Evolutionary conservation across 2,329 filamentous ascomycete species (phyloP), one percentile per base, ranked within the genome.

Genomic region (Bretziella fagacearum): DNA sequence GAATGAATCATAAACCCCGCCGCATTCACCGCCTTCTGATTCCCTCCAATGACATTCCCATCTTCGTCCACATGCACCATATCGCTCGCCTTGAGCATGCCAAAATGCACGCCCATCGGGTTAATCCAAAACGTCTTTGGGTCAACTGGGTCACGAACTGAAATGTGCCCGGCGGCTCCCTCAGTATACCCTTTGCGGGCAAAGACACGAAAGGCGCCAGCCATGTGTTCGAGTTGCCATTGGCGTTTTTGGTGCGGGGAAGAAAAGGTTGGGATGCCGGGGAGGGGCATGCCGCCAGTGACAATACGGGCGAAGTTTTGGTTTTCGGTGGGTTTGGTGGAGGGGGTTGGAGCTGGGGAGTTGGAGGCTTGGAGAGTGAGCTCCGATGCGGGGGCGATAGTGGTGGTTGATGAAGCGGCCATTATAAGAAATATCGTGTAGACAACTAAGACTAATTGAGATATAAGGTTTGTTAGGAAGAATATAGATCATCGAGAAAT

Each of bases 111-210:
- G 3, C 71, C 73, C 1, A 80, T 59, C 4, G 75, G 74, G 55
- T 81, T 80, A 43, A 76, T 80, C 77, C 77, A 81, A 57, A 81
- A 79, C 0, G 66, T 68, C 50, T 72, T 60, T 0, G 65, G 62
- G 52, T 71, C 62, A 53, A 78, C 71, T 0, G 77, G 74, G 54
- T 81, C 77, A 6, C 77, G 66, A 1, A 81, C 71, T 4, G 62
- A 68, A 47, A 81, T 81, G 56, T 81, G 77, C 1, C 77, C 77
- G 11, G 65, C 65, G 59, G 77, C 77, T 33, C 77, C 77, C 57
- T 81, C 77, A 0, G 69, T 72, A 58, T 41, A 70, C 7, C 67
- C 66, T 43, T 63, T 54, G 27, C 65, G 63, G 1, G 63, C 63
- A 56, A 69, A 70, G 4, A 69, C 62, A 15, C 68, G 62, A 49